A percentile compares a stretch with the other conserved stretches of the same genome.
Evolutionary conservation across 352 stramenopile genomes (phyloP).

Genomic region (Saprolegnia parasitica): DNA sequence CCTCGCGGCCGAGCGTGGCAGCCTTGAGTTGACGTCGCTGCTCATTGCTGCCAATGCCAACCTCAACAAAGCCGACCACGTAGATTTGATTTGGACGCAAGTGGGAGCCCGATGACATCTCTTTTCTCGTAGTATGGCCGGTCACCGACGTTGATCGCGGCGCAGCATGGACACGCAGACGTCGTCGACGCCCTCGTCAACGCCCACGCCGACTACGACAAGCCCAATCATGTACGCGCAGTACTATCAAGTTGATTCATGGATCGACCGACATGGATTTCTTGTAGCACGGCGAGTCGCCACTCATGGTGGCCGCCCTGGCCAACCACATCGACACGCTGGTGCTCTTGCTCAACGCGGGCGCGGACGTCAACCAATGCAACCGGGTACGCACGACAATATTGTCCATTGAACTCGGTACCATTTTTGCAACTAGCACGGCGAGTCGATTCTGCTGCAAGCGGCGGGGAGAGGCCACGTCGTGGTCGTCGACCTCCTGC

Average conservation of each 20-base stretch:
- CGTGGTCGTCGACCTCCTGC: background rate
- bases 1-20: background rate
- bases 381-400: background rate
- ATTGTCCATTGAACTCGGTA: background rate
- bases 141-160: background rate
- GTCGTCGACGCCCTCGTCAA: background rate
- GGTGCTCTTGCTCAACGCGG: background rate
- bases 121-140: background rate
- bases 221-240: background rate
- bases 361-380: conserved; percentile 1
- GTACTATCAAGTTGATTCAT: background rate
- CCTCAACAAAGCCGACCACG: background rate
- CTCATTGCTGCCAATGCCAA: background rate
- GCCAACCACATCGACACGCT: background rate
- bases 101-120: background rate
- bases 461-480: background rate
- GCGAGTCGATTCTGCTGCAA: background rate
- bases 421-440: background rate
- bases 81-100: background rate
- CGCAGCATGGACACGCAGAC: background rate
- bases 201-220: background rate
- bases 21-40: background rate
- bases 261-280: background rate
- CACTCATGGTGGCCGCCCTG: background rate
- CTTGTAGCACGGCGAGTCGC: background rate